Evolutionary conservation across 768 basidiomycete genomes (phyloP), one percentile per base, ranked within the genome.

Genomic region (Panaeolus papilionaceus): DNA sequence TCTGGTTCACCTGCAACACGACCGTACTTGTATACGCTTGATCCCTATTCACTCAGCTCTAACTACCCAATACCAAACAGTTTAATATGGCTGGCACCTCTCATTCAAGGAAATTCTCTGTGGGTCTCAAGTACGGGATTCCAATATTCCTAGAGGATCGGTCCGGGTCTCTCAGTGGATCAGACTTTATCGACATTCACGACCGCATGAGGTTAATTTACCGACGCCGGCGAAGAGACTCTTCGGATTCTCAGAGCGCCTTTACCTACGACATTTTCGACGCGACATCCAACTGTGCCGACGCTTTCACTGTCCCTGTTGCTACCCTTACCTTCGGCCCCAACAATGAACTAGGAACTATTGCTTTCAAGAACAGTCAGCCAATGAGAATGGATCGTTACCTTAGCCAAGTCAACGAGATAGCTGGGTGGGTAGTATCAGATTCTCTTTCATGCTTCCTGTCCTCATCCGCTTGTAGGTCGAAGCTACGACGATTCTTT

Each of bases 101-200:
- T 51, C 47, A 51, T 51, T 51, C 54, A 28, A 33, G 54, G 14
- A 4, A 28, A 0, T 28, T 33, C 7, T 58, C 54, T 28, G 11
- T 58, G 3, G 28, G 54, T 28, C 54, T 58, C 11, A 58, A 33
- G 14, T 58, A 58, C 14, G 54, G 54, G 28, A 58, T 58, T 16
- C 54, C 54, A 1, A 28, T 58, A 28, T 84, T 91, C 71, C 85
- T 92, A 66, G 88, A 90, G 73, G 90, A 92, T 78, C 85, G 79
- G 65, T 85, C 84, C 6, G 89, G 89, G 4, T 76, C 72, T 40
- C 76, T 88, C 42, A 78, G 79, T 12, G 87, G 84, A 40, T 85
- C 88, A 3, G 84, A 88, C 20, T 92, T 88, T 72, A 73, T 83
- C 62, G 91, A 92, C 76, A 79, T 90, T 69, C 81, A 91, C 75